Percentiles rank a stretch among this genome's conserved stretches.
Conservation (phyloP, 148 eudicot species). For the Gaultheria prostrata region DNA sequence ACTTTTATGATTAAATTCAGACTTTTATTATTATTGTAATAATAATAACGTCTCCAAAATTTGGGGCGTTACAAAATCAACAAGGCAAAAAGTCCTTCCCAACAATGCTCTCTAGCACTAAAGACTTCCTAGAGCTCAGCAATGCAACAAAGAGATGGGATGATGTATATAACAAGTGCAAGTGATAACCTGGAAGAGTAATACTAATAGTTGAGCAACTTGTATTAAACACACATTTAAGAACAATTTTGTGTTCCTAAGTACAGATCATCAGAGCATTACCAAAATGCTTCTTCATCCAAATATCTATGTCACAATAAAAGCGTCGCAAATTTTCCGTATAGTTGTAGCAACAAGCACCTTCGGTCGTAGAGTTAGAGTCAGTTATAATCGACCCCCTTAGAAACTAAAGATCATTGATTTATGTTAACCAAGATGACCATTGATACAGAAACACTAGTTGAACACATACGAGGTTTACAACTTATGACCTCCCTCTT, state of each 20-base stretch:
- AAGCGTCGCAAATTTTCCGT: background rate
- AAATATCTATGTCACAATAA: background rate
- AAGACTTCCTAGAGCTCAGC: too few species aligned
- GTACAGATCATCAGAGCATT: background rate
- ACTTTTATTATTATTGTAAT: too few species aligned
- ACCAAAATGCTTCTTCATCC: background rate
- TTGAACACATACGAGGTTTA: too few species aligned
- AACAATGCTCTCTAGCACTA: too few species aligned
- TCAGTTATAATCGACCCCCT: background rate
- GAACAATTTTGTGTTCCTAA: background rate
- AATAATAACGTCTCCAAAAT: too few species aligned
- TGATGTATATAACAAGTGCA: background rate
- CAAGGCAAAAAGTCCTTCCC: too few species aligned
- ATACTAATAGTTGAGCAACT: conserved; percentile 15
- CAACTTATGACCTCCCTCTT: background rate
- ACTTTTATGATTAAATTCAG: too few species aligned
- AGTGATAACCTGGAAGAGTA: conserved; percentile 27
- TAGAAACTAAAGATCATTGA: background rate
- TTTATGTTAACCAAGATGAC: too few species aligned
- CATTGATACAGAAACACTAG: background rate
- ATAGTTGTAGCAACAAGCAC: background rate
- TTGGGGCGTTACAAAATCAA: too few species aligned
- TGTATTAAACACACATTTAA: background rate
- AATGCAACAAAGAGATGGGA: too few species aligned
- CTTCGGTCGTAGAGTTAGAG: background rate